These are phyloP conservation scores for Galerina marginata DNA, from an alignment of 768 basidiomycete species.

Conservation along the genomic window DNA sequence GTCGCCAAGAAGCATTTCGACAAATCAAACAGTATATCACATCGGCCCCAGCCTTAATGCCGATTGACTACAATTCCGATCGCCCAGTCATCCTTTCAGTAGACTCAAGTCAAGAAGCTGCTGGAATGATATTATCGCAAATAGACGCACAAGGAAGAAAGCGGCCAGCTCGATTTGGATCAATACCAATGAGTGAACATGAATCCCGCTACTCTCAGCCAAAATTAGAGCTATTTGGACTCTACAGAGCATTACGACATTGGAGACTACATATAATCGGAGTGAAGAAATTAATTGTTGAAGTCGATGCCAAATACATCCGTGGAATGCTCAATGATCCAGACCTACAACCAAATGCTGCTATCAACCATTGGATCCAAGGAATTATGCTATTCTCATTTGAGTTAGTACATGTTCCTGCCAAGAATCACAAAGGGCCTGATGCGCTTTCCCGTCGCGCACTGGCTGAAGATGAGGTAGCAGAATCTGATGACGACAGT, in stretches of 20 bases:
- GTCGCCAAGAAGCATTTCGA: conserved; percentile 22
- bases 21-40: not conserved
- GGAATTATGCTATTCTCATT: conserved; percentile 33
- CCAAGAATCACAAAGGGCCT: not conserved
- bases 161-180: conserved; percentile 30
- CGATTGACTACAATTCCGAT: no score
- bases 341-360: conserved; percentile 26
- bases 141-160: not conserved
- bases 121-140: not conserved
- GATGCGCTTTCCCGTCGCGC: conserved; percentile 4
- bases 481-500: conserved; percentile 29
- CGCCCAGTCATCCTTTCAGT: not conserved
- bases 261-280: conserved; percentile 22
- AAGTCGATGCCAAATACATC: conserved; percentile 37
- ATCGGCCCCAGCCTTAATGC: no score
- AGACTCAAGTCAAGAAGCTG: no score
- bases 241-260: conserved; percentile 22
- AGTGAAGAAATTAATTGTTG: conserved; percentile 20
- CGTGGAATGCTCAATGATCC: conserved; percentile 37
- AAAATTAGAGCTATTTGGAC: conserved; percentile 37
- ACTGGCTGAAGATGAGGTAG: conserved; percentile 10
- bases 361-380: conserved; percentile 34
- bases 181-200: conserved; percentile 17
- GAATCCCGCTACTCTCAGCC: conserved; percentile 24
- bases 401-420: conserved; percentile 27